Evolutionary conservation across 2,329 filamentous ascomycete genomes (phyloP), one percentile per base, ranked within the genome.

Genomic region (Arthrobotrys sinensis): DNA sequence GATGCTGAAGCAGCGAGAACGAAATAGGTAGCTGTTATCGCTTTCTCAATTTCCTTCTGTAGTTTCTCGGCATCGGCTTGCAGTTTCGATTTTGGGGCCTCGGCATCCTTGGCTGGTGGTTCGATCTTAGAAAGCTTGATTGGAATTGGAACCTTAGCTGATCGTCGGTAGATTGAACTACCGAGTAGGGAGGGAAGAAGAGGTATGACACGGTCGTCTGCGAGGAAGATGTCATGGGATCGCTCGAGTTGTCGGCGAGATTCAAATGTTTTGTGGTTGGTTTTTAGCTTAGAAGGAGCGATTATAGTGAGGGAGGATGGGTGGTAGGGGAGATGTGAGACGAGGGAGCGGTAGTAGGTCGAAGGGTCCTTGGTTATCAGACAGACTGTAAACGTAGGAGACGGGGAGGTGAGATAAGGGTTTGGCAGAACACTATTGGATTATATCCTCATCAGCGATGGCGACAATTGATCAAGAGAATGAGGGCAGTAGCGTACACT

Each of bases 211-310:
- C 96, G 89, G 83, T 97, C 93, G 84, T 99, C 96, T 65, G 92
- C 95, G 72, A 99, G 88, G 86, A 99, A 98, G 71, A 98, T 86
- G 84, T 98, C 96, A 85, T 97, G 93, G 84, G 97, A 93, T 52
- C 90, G 87, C 80, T 91, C 89, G 40, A 99, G 89, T 84, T 96
- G 93, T 80, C 96, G 89, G 85, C 93, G 91, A 66, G 90, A 90
- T 86, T 99, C 96, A 85, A 93, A 99, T 79, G 92, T 90, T 87
- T 92, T 91, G 88, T 92, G 97, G 86, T 96, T 95, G 81, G 91
- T 88, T 86, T 95, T 95, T 82, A 99, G 87, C 85, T 98, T 97
- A 82, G 88, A 88, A 81, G 94, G 86, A 82, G 94, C 93, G 82
- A 98, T 91, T 53, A 99, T 89, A 80, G 90, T 89, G 64, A 90